Conservation (phyloP, 805 yeast genomes). For the Metschnikowia bowlesiae region DNA sequence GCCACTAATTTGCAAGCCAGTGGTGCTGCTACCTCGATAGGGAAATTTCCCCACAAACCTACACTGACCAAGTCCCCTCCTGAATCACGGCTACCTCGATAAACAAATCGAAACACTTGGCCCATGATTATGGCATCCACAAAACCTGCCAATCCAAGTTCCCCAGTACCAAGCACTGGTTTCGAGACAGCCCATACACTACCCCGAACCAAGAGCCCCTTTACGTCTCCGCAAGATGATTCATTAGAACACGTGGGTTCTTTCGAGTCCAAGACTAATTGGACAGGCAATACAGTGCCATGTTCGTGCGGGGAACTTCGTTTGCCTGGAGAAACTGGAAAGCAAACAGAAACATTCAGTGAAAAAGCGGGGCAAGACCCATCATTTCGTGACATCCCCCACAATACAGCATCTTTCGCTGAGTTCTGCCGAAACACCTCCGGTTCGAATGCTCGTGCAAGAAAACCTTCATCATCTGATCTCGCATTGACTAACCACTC, state of each 20-base stretch:
- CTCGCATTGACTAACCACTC: background rate
- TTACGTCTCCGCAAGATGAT: background rate
- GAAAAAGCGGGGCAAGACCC: background rate
- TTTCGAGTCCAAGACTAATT: background rate
- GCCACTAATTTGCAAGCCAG: background rate
- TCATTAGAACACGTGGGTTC: background rate
- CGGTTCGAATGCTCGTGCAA: background rate
- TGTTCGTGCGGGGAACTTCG: no score
- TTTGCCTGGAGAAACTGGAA: background rate
- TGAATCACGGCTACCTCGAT: background rate
- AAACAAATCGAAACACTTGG: background rate
- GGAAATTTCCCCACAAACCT: background rate
- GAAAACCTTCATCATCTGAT: background rate
- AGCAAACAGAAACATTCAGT: background rate
- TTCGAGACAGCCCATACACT: background rate
- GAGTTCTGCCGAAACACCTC: background rate
- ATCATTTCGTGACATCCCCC: background rate
- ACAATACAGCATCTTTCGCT: background rate
- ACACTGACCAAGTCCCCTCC: background rate
- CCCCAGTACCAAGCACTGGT: background rate
- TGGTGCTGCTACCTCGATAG: background rate
- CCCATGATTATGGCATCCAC: background rate
- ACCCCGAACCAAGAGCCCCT: background rate
- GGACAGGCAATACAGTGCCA: background rate
- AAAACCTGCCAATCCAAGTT: background rate